A percentile compares a stretch with the other conserved stretches of the same genome.
Evolutionary conservation across 352 stramenopile genomes (phyloP).

Genomic region (Chrysophaeum taylorii): DNA sequence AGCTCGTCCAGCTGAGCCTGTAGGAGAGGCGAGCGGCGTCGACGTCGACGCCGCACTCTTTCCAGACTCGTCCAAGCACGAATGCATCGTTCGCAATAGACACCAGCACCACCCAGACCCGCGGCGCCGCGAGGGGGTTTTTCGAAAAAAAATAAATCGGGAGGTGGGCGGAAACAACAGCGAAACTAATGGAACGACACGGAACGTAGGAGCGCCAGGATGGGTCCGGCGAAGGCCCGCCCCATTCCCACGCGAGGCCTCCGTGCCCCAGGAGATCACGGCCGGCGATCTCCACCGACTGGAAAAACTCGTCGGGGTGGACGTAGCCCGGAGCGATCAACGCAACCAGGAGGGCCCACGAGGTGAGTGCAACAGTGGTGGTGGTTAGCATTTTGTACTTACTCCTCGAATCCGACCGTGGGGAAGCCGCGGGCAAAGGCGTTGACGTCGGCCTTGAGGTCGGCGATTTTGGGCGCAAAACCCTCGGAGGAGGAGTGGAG

Average conservation of each 20-base stretch:
- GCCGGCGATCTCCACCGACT: not conserved
- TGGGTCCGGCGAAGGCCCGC: not conserved
- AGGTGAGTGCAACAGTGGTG: too few relatives aligned
- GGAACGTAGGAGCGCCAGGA: not conserved
- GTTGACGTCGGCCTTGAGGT: constrained; percentile 72
- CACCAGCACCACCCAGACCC: constrained; percentile 46
- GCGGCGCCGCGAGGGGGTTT: constrained; percentile 25
- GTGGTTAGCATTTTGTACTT: too few relatives aligned
- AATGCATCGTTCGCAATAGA: constrained; percentile 48
- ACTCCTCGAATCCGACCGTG: constrained; percentile 85
- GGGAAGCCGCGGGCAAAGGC: constrained; percentile 87
- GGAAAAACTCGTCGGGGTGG: constrained; percentile 12
- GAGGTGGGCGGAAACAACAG: not conserved
- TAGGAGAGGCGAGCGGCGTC: constrained; percentile 24
- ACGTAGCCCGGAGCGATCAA: too few relatives aligned
- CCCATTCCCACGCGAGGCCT: not conserved
- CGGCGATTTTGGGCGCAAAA: constrained; percentile 55
- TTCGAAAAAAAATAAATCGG: not conserved
- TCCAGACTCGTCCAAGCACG: constrained; percentile 13
- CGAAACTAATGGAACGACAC: not conserved
- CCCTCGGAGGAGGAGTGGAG: constrained; percentile 60
- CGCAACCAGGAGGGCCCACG: too few relatives aligned
- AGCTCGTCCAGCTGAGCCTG: constrained; percentile 39
- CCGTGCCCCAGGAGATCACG: not conserved
- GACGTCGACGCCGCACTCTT: constrained; percentile 32